Base-by-base conservation (phyloP, 2,329 filamentous ascomycete genomes). In the Fusarium graminum region DNA sequence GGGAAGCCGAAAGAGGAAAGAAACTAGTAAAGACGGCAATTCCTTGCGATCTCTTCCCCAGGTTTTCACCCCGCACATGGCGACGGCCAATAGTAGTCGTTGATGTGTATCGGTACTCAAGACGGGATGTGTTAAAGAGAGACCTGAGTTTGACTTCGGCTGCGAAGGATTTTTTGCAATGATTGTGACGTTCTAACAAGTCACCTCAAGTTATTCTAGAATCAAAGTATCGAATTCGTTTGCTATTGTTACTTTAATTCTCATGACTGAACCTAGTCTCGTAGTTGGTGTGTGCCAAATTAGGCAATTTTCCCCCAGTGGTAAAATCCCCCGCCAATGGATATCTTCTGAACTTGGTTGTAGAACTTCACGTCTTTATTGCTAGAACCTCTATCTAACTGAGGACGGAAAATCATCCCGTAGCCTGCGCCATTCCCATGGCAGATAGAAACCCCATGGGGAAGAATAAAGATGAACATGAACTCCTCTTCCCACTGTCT, bases 21-120 rank as follows among this genome's bases (percentile, higher is more conserved):
- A 34, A 42, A 39, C 28, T 40, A 22, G 22, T 6, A 7, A 59
- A 54, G 16, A 17, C 13, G 45, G 46, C 16, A 49, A 39, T 38
- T 29, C 12, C 11, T 42, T n/a, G 26, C 34, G 52, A 34, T 42
- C 30, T 32, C 62, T 26, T 64, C 64, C 60, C 66, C 36, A 32
- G 53, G 59, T 63, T 40, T 30, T 28, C 17, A 28, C 64, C 64
- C 63, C 60, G 44, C 53, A 61, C 45, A 65, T 64, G 43, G 4
- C 22, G 4, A 22, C 22, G 22, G 22, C 22, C 22, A 22, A 22
- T 22, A 22, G 22, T 22, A 6, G 22, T 6, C 22, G 22, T 22
- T 22, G 22, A 22, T 22, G 22, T 22, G 22, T 22, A 22, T 22
- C 22, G 6, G 22, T 22, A 22, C 22, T 22, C 22, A 22, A 22